Base-by-base conservation (phyloP, 345 rosid genomes). In the Jatropha curcas region DNA sequence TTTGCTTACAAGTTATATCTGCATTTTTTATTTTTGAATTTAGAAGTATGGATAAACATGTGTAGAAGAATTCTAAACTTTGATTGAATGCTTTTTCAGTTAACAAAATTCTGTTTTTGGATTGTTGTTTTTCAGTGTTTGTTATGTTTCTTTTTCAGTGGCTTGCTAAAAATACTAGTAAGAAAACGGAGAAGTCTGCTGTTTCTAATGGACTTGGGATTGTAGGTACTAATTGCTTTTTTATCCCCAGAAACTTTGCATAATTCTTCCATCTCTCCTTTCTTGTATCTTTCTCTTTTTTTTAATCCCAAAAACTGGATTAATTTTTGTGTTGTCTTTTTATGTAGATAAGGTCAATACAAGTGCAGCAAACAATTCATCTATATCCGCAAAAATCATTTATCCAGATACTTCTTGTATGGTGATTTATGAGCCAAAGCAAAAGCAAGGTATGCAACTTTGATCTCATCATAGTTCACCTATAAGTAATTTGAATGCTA, bases 351-450 rank as follows among this genome's bases (percentile, higher is more conserved):
- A 80, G 79, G 78, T 67, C 68, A 52, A 79, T 81, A 77, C 81
- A 8, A 81, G 74, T 55, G 51, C 71, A 64, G 37, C 83, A 74
- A 86, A 75, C 73, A 75, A 71, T 75, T 78, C 86, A 67, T 75
- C 73, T 63, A 57, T 76, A 72, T 85, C 93, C 64, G 81, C 84
- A 13, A 84, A 85, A 72, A 72, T 88, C 61, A 71, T 82, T 74
- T 85, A 77, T 79, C 92, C 97, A 74, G 92, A 90, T 77, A 88
- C 88, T 46, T 84, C 92, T 68, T 85, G 84, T 70, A 89, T 88
- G 93, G 87, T 80, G 51, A 71, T 88, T 75, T 86, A 92, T 79
- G 94, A 90, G 78, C 88, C 91, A 48, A 81, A 87, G 78, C 92
- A 89, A 77, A 92, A 85, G 76, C 77, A 84, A 72, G 98, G 97